phyloP scores from a whole-genome alignment of 108 stramenopile genomes.

The Conticribra guillardii region DNA sequence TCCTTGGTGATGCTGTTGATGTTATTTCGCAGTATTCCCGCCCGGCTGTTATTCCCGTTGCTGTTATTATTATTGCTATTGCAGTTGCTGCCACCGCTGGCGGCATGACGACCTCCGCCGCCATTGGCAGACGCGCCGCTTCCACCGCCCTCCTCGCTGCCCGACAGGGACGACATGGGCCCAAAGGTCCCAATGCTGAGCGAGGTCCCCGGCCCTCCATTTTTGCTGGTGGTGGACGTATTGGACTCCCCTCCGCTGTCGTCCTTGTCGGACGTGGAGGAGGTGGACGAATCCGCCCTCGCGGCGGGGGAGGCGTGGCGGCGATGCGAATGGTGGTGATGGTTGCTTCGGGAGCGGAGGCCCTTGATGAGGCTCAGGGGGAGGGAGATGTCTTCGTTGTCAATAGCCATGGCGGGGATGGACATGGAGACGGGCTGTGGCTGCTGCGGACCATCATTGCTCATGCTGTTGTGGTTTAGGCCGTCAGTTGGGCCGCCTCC shows the following conservation, averaged over 20 bases:
- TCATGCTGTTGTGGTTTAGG: too few relatives aligned
- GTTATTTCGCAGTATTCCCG: slow-evolving; percentile 13
- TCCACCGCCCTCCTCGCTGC: slow-evolving; percentile 13
- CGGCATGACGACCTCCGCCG: background rate
- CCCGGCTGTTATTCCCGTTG: background rate
- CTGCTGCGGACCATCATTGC: too few relatives aligned
- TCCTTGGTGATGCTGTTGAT: slow-evolving; percentile 7
- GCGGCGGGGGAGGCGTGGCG: slow-evolving; percentile 7
- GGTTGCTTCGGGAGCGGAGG: slow-evolving; percentile 16
- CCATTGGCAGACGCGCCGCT: slow-evolving; percentile 5
- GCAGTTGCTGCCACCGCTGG: slow-evolving; percentile 7
- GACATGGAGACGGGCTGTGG: too few relatives aligned
- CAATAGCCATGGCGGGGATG: slow-evolving; percentile 10
- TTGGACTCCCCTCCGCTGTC: slow-evolving; percentile 40
- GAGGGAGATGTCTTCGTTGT: slow-evolving; percentile 30
- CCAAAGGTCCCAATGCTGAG: slow-evolving; percentile 20
- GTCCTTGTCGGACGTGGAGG: slow-evolving; percentile 41
- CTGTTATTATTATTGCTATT: slow-evolving; percentile 1
- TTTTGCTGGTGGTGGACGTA: slow-evolving; percentile 26
- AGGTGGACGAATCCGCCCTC: slow-evolving; percentile 14
- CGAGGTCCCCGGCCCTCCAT: background rate
- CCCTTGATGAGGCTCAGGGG: slow-evolving; percentile 43
- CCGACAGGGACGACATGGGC: slow-evolving; percentile 29
- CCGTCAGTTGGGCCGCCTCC: too few relatives aligned
- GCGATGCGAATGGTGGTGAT: background rate